phyloP scores from a whole-genome alignment of 768 basidiomycete species.

The Trametes elegans region DNA sequence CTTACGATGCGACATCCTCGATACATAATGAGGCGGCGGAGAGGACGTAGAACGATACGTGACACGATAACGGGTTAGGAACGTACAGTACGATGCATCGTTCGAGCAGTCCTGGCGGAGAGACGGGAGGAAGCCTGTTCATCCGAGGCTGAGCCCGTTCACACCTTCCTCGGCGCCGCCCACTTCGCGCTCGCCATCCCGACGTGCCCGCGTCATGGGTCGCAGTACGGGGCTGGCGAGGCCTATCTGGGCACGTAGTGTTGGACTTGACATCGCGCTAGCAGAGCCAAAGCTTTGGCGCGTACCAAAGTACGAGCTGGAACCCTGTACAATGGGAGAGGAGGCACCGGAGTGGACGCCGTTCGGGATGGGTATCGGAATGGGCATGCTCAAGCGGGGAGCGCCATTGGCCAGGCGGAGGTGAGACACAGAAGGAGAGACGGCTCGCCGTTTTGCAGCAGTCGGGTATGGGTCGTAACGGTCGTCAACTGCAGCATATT shows the following conservation, averaged over 20 bases:
- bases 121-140: background rate
- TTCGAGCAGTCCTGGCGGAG: too few species aligned
- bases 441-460: constrained; percentile 75
- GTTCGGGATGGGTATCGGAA: constrained; percentile 68
- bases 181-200: constrained; percentile 58
- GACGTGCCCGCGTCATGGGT: constrained; percentile 50
- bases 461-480: constrained; percentile 83
- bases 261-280: constrained; percentile 71
- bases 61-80: background rate
- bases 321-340: constrained; percentile 63
- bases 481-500: constrained; percentile 62
- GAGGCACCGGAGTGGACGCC: constrained; percentile 62
- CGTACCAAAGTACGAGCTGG: constrained; percentile 44
- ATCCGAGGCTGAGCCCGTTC: constrained; percentile 50
- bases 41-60: too few species aligned
- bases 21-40: constrained; percentile 4
- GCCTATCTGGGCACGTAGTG: constrained; percentile 66
- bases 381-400: constrained; percentile 29
- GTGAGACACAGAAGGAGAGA: constrained; percentile 74
- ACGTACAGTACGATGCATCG: background rate
- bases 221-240: constrained; percentile 75
- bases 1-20: background rate
- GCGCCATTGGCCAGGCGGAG: constrained; percentile 55
- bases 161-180: constrained; percentile 82
- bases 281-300: constrained; percentile 39